Evolutionary conservation across 139 green algal species (phyloP), one percentile per base, ranked within the genome.

Genomic region (Zygnema cylindricum): DNA sequence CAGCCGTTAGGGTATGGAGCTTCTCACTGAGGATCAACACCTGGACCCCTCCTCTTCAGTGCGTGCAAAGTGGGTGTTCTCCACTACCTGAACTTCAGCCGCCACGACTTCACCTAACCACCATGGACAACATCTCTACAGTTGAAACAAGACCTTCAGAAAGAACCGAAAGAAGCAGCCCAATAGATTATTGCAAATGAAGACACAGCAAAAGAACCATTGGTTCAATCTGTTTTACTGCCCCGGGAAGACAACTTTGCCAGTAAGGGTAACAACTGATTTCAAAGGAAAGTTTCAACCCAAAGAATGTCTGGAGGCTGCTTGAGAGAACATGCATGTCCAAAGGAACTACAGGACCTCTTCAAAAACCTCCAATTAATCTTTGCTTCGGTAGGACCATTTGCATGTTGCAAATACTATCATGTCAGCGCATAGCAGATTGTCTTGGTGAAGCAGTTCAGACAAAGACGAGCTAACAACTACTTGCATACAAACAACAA

Each of bases 21-120:
- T 86, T 90, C 93, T 98, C 95, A 0, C 89, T 94, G 30, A 98
- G 90, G 11, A 95, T 94, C 40, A 98, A 87, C 49, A 97, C 95
- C 92, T 95, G 88, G 78, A 93, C 38, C 49, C n/a, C 49, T 63
- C 49, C 7, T 63, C 16, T 63, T 63, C 22, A 85, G 69, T 2
- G n/a, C 41, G 36, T 43, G 39, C 23, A 16, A 69, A 76, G 79
- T 69, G 43, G 21, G 40, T 79, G 1, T 0, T 69, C 23, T 25
- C 25, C 23, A 89, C 11, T 36, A 41, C 86, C 79, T 36, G 73
- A 43, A 33, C 79, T 76, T n/a, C n/a, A n/a, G n/a, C n/a, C n/a
- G n/a, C n/a, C n/a, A n/a, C n/a, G n/a, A n/a, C n/a, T n/a, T n/a
- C n/a, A n/a, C n/a, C n/a, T n/a, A n/a, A n/a, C n/a, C n/a, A n/a